Evolutionary conservation across 805 yeast genomes (phyloP), one percentile per base, ranked within the genome.

Genomic region (Candida verbasci): DNA sequence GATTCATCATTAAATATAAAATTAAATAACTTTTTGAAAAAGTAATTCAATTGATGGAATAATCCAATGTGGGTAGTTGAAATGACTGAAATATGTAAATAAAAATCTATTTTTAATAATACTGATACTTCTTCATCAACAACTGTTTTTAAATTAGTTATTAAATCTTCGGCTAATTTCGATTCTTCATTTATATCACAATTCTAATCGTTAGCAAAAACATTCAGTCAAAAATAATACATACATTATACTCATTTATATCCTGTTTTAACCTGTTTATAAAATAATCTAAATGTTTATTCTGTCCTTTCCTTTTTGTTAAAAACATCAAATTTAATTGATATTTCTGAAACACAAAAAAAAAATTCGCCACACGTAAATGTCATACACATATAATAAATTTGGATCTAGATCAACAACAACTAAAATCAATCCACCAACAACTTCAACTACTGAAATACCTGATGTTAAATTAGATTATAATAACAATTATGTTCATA

Each of bases 401-500:
- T 50, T 42, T 37, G 53, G 53, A 11, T 34, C 39, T 12, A 35
- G 36, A 22, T 15, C 31, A 10, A 17, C 39, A 3, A 24, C 29
- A 21, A 7, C 34, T 8, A n/a, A n/a, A n/a, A n/a, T n/a, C n/a
- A n/a, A n/a, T n/a, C n/a, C n/a, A n/a, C n/a, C n/a, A n/a, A 3
- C 27, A 5, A 11, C 31, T 2, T 2, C 17, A 2, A 14, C 37
- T 3, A 16, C 26, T 9, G 24, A 22, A 14, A 11, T 14, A 6
- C 11, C 3, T 2, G 24, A 28, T 11, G 12, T n/a, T 24, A 24
- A 7, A 6, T 15, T 86, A 50, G 95, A 88, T 55, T 86, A 81
- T 50, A 69, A 88, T 2, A 79, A 83, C 45, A 65, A 79, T 45
- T 82, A 76, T 49, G 61, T 87, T 24, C 85, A 80, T 47, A 64